Evolutionary conservation across 129 eudicot species (phyloP).

Genomic region (Flaveria robusta): DNA sequence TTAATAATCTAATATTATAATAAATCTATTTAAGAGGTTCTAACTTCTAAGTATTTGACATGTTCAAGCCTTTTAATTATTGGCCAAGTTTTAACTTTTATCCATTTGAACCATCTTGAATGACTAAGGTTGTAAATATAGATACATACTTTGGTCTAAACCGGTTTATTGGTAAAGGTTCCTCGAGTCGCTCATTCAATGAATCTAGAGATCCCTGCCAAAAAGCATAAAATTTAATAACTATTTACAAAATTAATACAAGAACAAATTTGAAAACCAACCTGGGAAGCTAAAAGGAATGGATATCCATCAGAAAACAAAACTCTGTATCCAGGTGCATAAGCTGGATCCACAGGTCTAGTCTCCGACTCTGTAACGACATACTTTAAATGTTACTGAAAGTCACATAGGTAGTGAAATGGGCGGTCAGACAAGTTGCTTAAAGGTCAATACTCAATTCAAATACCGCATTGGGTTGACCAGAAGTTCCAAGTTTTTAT

Average conservation of each 20-base stretch:
- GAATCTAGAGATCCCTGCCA: slow-evolving; percentile 78
- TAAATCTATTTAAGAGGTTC: not conserved
- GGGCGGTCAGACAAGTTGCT: slow-evolving; percentile 2
- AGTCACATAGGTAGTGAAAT: not conserved
- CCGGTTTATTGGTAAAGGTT: slow-evolving; percentile 69
- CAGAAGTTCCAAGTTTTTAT: not conserved
- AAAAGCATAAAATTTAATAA: slow-evolving; percentile 1
- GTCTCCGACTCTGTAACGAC: slow-evolving; percentile 42
- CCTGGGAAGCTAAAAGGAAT: slow-evolving; percentile 69
- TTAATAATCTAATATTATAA: too few species aligned
- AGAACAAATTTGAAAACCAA: slow-evolving; percentile 20
- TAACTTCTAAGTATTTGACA: not conserved
- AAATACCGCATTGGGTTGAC: not conserved
- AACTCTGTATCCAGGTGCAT: slow-evolving; percentile 54
- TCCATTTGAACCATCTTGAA: not conserved
- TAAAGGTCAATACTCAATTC: not conserved
- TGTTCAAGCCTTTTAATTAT: not conserved
- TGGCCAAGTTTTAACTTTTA: not conserved
- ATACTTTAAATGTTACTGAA: not conserved
- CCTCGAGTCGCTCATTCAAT: slow-evolving; percentile 58
- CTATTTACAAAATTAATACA: not conserved
- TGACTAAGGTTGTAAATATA: not conserved
- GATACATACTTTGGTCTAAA: slow-evolving; percentile 80
- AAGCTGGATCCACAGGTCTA: slow-evolving; percentile 55
- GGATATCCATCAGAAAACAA: slow-evolving; percentile 68